A percentile compares a stretch with the other conserved stretches of the same genome.
These are phyloP conservation scores for Artemisia tridentata DNA, from an alignment of 129 eudicot species.

Conservation along the genomic window DNA sequence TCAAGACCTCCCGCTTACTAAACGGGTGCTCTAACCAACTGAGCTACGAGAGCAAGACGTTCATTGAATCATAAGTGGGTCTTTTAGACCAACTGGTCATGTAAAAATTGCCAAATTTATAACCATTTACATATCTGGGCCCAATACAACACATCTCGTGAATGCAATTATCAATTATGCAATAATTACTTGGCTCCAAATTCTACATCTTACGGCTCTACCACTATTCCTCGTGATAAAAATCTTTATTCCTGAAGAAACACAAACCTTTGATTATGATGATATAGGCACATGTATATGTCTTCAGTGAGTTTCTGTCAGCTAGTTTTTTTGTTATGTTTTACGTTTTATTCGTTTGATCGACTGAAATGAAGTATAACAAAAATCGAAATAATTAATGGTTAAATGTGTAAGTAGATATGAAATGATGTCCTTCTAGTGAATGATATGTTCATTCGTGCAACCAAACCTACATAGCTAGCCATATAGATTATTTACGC, in stretches of 20 bases:
- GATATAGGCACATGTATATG: neutral
- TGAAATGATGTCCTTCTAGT: no score
- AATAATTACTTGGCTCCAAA: conserved; percentile 4
- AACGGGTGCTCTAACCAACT: conserved; percentile 72
- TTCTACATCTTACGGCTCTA: conserved; percentile 11
- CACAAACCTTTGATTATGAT: conserved; percentile 6
- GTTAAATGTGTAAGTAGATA: no score
- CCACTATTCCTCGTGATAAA: neutral
- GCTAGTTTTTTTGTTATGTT: no score
- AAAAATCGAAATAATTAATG: no score
- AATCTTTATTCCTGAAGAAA: neutral
- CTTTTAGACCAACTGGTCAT: conserved; percentile 3
- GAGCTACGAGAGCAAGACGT: conserved; percentile 42
- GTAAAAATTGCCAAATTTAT: neutral
- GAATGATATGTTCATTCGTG: no score
- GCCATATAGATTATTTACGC: no score
- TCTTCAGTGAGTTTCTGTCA: no score
- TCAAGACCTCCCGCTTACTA: conserved; percentile 98
- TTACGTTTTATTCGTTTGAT: no score
- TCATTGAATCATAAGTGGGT: no score
- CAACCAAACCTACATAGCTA: no score
- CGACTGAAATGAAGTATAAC: no score
- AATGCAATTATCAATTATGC: conserved; percentile 9
- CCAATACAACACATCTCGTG: conserved; percentile 28
- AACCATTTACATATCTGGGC: conserved; percentile 7